Percentiles rank a stretch among this genome's conserved stretches.
Evolutionary conservation across 1,284 basidiomycete genomes (phyloP).

Genomic region (Cryptococcus hybrid): DNA sequence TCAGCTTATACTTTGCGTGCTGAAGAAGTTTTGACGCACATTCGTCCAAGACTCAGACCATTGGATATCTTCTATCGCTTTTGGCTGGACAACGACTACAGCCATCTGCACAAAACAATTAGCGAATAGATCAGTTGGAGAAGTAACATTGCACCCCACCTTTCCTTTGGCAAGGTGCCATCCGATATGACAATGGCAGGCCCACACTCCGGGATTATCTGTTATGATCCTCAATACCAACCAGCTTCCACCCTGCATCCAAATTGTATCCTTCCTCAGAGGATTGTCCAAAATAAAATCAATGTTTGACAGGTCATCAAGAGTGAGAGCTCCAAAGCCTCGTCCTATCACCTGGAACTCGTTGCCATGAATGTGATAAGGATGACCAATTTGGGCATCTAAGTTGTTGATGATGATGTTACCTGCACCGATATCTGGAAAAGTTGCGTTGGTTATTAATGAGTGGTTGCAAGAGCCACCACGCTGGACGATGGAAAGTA

Average conservation of each 20-base stretch:
- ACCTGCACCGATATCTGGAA: constrained; percentile 20
- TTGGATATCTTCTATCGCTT: constrained; percentile 9
- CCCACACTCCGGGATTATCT: constrained; percentile 26
- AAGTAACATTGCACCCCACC: constrained; percentile 1
- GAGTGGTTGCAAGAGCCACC: constrained; percentile 17
- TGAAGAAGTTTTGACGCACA: background rate
- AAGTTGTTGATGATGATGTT: constrained; percentile 43
- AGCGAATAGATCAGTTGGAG: background rate
- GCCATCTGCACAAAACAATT: constrained; percentile 1
- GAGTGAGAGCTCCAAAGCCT: constrained; percentile 34
- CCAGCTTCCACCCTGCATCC: constrained; percentile 25
- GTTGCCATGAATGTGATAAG: constrained; percentile 39
- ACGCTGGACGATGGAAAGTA: constrained; percentile 20
- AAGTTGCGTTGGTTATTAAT: constrained; percentile 25
- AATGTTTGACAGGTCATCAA: constrained; percentile 11
- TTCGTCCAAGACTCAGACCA: constrained; percentile 14
- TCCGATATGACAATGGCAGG: constrained; percentile 31
- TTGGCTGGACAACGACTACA: constrained; percentile 21
- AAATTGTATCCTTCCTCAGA: constrained; percentile 45
- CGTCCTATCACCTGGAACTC: constrained; percentile 37
- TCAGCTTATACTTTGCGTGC: background rate
- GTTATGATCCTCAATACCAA: constrained; percentile 25
- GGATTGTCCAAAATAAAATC: constrained; percentile 30
- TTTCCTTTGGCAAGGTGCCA: constrained; percentile 26
- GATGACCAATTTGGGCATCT: constrained; percentile 39